Evolutionary conservation across 306 rosid species (phyloP).

Genomic region (Cucurbita argyrosperma): DNA sequence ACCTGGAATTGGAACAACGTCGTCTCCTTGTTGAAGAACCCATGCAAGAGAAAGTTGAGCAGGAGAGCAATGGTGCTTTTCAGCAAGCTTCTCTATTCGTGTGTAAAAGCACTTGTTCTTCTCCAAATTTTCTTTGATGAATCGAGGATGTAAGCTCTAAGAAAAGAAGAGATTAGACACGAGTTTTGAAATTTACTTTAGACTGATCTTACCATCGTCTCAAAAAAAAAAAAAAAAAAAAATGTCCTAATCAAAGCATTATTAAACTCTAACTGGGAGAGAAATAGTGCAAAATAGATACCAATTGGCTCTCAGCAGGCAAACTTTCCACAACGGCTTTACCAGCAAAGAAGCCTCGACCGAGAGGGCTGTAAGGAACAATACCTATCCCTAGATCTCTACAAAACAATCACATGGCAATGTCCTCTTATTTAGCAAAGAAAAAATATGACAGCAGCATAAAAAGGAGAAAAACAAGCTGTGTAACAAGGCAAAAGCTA

Average conservation of each 20-base stretch:
- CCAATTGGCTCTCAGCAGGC: constrained; percentile 28
- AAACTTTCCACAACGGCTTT: constrained; percentile 39
- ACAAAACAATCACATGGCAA: not conserved
- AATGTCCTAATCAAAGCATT: not conserved
- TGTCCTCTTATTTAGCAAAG: not conserved
- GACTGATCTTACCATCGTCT: not conserved
- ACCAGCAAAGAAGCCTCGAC: constrained; percentile 72
- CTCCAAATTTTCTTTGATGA: constrained; percentile 28
- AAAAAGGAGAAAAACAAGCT: too few relatives aligned
- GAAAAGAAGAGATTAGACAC: not conserved
- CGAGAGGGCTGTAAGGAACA: constrained; percentile 74
- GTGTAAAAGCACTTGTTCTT: constrained; percentile 36
- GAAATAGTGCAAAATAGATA: constrained; percentile 4
- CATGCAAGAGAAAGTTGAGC: constrained; percentile 59
- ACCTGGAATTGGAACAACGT: constrained; percentile 46
- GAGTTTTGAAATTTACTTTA: not conserved
- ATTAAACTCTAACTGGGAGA: not conserved
- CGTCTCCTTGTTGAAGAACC: constrained; percentile 56
- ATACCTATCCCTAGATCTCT: constrained; percentile 78
- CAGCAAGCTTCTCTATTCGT: constrained; percentile 31
- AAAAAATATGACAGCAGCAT: not conserved
- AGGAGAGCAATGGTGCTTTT: constrained; percentile 33
- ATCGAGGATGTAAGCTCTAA: constrained; percentile 40
- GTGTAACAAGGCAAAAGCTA: too few relatives aligned
- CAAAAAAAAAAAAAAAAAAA: not conserved